Percentiles rank a stretch among this genome's conserved stretches.
Evolutionary conservation across 2,329 filamentous ascomycete species (phyloP).

Genomic region (Torrubiella hemipterigena): DNA sequence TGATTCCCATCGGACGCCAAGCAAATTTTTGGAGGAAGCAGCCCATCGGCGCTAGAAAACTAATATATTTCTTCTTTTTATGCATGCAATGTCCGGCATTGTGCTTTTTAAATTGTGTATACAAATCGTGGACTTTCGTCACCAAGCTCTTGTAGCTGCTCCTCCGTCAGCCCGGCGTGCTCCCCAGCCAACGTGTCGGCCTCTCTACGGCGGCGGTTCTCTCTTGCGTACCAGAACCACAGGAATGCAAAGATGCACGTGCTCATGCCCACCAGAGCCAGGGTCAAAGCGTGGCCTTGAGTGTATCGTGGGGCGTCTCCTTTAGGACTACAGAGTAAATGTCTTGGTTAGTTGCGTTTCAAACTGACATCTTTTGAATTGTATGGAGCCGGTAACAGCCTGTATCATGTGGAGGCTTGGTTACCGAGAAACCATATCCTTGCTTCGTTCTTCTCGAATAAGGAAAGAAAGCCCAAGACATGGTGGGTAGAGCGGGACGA

Average conservation of each 20-base stretch:
- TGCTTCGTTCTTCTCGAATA: no score
- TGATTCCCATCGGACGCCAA: no score
- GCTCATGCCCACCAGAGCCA: constrained; percentile 44
- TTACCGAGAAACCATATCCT: no score
- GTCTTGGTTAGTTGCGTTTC: no score
- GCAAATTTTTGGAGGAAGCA: no score
- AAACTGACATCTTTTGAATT: no score
- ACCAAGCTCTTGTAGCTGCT: constrained; percentile 36
- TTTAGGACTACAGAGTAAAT: constrained; percentile 20
- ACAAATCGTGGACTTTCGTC: constrained; percentile 38
- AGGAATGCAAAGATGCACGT: constrained; percentile 39
- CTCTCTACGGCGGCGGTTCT: constrained; percentile 32
- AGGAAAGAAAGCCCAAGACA: background rate
- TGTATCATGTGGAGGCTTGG: no score
- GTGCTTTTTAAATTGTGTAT: constrained; percentile 31
- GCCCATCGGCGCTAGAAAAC: no score
- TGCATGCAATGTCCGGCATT: no score
- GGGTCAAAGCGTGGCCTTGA: constrained; percentile 48
- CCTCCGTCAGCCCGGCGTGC: constrained; percentile 28
- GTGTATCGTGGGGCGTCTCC: constrained; percentile 44
- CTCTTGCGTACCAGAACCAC: constrained; percentile 36
- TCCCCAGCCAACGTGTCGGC: constrained; percentile 23
- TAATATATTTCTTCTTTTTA: background rate
- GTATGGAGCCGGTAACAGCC: no score
- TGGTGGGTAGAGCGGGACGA: no score